A percentile compares a stretch with the other conserved stretches of the same genome.
phyloP scores from a whole-genome alignment of 495 filamentous ascomycete genomes.

The Neurospora sp. region DNA sequence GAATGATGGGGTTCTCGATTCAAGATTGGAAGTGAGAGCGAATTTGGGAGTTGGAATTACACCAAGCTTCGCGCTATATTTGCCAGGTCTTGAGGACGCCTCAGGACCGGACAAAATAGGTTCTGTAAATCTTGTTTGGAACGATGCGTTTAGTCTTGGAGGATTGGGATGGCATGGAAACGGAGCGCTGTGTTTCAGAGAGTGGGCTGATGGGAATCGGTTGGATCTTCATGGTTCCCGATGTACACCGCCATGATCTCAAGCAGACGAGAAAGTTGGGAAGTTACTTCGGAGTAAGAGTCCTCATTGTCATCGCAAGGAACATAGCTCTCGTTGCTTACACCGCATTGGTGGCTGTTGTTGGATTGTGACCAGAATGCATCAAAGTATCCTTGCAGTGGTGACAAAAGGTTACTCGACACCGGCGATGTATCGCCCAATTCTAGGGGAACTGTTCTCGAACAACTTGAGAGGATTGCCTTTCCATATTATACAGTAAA shows the following conservation, averaged over 20 bases:
- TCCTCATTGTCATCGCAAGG: not conserved
- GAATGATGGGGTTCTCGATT: not conserved
- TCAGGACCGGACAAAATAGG: not conserved
- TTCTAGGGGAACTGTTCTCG: not conserved
- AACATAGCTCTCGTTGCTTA: not conserved
- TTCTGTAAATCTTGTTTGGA: not conserved
- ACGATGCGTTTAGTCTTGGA: not conserved
- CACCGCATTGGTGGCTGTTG: not conserved
- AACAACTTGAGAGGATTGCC: not conserved
- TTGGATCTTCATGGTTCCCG: not conserved
- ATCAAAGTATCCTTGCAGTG: not conserved
- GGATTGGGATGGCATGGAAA: not conserved
- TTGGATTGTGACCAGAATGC: not conserved
- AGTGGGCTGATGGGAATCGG: not conserved
- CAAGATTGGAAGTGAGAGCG: not conserved
- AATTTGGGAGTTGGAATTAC: not conserved
- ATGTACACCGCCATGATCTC: not conserved
- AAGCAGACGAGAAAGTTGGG: not conserved
- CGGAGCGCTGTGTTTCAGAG: not conserved
- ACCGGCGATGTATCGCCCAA: not conserved
- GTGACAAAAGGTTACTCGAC: not conserved
- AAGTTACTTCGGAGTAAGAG: not conserved
- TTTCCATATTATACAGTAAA: not conserved
- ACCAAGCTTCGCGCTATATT: not conserved
- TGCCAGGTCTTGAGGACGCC: not conserved